Evolutionary conservation across 192 early-diverging fungal genomes (phyloP), one percentile per base, ranked within the genome.

Genomic region (Dissophora globulifera): DNA sequence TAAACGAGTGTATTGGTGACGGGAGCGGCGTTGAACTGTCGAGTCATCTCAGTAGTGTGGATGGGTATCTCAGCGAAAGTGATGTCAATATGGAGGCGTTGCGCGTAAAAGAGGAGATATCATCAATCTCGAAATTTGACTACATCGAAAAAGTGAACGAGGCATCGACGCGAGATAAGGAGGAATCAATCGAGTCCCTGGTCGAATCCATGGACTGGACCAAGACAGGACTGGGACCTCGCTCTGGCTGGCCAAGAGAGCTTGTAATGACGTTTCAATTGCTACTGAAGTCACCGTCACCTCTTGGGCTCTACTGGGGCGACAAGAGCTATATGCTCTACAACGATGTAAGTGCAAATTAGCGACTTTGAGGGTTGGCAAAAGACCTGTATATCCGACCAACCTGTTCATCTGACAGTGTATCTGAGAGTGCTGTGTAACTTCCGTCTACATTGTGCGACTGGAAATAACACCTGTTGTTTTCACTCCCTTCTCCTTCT

Each of bases 161-260:
- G 3, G 22, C 19, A 3, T 22, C 41, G 22, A 23, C 8, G 29
- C 5, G 38, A 20, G 70, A 66, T 30, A 32, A 31, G 17, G 71
- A 75, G 20, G 17, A 43, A 30, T 67, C 79, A 10, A 50, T 69
- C 2, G 50, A 45, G 40, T 50, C 49, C 3, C 38, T 80, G 31
- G 27, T 69, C 1, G 53, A 69, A 2, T 35, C 56, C 20, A 70
- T 66, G 41, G 79, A 81, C 40, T 81, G 79, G 79, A 60, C 56
- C 20, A 47, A 22, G 29, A 81, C 79, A 16, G 46, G 55, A 13
- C 50, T 81, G 4, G 79, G 79, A 12, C 71, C 71, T 15, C 50
- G 60, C 27, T 45, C 38, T 2, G 32, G 12, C 19, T 81, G 79
- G 79, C 50, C 66, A 7, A n/a, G n/a, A 11, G 69, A 72, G 16